Conservation (phyloP, 768 basidiomycete genomes). For the Termitomyces sp. region DNA sequence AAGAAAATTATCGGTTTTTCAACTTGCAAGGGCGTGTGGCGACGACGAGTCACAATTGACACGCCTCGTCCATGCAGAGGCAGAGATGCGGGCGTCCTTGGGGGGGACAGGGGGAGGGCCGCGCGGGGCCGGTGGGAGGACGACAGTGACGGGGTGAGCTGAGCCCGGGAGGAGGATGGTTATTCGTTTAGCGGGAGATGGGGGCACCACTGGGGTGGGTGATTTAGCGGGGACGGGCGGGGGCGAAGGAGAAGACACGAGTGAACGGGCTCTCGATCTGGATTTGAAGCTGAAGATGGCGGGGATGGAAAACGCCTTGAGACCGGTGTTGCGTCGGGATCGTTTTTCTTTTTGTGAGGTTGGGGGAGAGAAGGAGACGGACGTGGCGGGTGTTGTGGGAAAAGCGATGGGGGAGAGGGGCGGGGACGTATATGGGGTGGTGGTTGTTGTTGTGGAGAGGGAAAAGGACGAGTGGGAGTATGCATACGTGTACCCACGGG, state of each 20-base stretch:
- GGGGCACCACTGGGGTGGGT: background rate
- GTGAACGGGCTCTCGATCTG: background rate
- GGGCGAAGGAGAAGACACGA: background rate
- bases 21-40: too few species aligned
- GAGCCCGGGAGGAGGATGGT: background rate
- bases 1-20: too few species aligned
- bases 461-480: background rate
- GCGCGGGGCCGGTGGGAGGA: background rate
- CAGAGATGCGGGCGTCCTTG: background rate
- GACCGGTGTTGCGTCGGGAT: background rate
- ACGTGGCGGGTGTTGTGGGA: background rate
- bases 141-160: background rate
- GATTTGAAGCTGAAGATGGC: background rate
- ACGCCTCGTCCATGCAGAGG: too few species aligned
- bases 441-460: background rate
- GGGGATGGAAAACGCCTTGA: background rate
- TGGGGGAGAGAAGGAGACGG: background rate
- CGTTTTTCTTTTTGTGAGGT: background rate
- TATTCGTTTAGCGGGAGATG: background rate
- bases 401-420: background rate
- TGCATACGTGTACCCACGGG: background rate
- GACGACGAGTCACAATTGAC: background rate
- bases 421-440: too few species aligned
- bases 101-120: background rate
- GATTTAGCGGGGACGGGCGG: background rate